Conservation (phyloP, 352 stramenopile species). For the Nothophytophthora sp. region DNA sequence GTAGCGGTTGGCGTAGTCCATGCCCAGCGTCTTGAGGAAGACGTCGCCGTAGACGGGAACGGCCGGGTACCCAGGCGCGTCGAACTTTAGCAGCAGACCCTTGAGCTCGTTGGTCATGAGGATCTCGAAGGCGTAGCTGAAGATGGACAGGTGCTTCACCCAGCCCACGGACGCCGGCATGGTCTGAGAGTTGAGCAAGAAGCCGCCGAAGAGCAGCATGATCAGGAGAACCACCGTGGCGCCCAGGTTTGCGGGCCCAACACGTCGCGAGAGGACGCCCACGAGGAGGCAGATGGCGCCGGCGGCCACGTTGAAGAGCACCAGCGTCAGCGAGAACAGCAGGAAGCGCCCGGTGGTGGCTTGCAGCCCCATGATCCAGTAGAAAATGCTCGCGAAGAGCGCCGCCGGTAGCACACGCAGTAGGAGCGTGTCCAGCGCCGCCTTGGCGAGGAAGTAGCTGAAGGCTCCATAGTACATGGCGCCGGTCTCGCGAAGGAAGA, state of each 20-base stretch:
- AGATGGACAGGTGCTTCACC: conserved; percentile 84
- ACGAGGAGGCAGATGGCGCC: conserved; percentile 78
- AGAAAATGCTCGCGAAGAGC: conserved; percentile 86
- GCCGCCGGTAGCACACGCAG: conserved; percentile 73
- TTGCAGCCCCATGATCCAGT: conserved; percentile 87
- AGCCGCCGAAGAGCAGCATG: conserved; percentile 88
- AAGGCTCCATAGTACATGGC: conserved; percentile 81
- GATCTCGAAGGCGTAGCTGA: conserved; percentile 88
- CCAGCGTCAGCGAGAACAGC: conserved; percentile 68
- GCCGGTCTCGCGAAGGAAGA: conserved; percentile 79
- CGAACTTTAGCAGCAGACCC: conserved; percentile 72
- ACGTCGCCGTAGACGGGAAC: conserved; percentile 84
- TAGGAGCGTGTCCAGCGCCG: conserved; percentile 68
- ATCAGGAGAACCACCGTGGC: conserved; percentile 77
- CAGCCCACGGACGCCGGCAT: conserved; percentile 67
- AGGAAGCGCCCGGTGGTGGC: conserved; percentile 53
- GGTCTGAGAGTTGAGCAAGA: conserved; percentile 83
- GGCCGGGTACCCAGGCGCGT: conserved; percentile 71
- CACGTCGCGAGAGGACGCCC: conserved; percentile 57
- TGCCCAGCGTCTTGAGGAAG: conserved; percentile 82
- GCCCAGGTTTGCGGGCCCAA: conserved; percentile 72
- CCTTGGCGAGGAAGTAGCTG: conserved; percentile 83
- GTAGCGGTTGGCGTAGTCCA: conserved; percentile 79
- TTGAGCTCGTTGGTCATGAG: conserved; percentile 87
- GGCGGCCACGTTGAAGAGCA: conserved; percentile 82